A percentile compares a stretch with the other conserved stretches of the same genome.
phyloP scores from a whole-genome alignment of 2,329 filamentous ascomycete genomes.

The Colletotrichum brevisporum region DNA sequence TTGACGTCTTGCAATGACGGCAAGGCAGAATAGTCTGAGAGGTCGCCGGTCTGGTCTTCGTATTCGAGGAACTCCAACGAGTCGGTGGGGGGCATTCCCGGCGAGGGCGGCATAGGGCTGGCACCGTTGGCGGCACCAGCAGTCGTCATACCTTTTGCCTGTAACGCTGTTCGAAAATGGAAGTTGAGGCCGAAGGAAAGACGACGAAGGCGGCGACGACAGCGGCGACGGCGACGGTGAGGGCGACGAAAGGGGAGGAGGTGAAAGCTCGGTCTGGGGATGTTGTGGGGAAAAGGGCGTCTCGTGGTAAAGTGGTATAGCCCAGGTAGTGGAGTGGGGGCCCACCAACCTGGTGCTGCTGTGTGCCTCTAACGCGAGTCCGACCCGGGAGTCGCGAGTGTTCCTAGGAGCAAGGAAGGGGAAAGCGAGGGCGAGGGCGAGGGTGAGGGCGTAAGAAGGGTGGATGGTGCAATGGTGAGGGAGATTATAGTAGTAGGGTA shows the following conservation, averaged over 20 bases:
- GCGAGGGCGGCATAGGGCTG: conserved; percentile 57
- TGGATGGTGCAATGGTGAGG: background rate
- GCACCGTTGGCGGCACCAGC: conserved; percentile 44
- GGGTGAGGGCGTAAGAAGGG: background rate
- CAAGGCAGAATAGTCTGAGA: no score
- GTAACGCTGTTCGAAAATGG: conserved; percentile 29
- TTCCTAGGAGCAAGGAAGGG: conserved; percentile 1
- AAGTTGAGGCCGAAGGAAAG: conserved; percentile 23
- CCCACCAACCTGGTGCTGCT: conserved; percentile 22
- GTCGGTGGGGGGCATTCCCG: conserved; percentile 51
- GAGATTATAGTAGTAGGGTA: background rate
- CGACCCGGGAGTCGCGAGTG: conserved; percentile 27
- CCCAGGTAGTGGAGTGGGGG: conserved; percentile 41
- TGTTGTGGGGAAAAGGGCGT: conserved; percentile 42
- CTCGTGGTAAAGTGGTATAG: conserved; percentile 41
- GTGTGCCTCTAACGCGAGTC: conserved; percentile 40
- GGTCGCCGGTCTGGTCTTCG: conserved; percentile 45
- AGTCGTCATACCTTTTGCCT: conserved; percentile 42
- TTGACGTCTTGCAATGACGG: conserved; percentile 37
- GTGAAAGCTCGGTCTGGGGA: conserved; percentile 42
- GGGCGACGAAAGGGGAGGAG: conserved; percentile 37
- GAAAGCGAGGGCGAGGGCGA: conserved; percentile 5
- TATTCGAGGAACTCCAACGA: conserved; percentile 54
- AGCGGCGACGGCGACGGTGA: conserved; percentile 28
- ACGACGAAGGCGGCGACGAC: conserved; percentile 20